phyloP scores from a whole-genome alignment of 1,284 basidiomycete genomes.

The Cryptococcus neoformans region DNA sequence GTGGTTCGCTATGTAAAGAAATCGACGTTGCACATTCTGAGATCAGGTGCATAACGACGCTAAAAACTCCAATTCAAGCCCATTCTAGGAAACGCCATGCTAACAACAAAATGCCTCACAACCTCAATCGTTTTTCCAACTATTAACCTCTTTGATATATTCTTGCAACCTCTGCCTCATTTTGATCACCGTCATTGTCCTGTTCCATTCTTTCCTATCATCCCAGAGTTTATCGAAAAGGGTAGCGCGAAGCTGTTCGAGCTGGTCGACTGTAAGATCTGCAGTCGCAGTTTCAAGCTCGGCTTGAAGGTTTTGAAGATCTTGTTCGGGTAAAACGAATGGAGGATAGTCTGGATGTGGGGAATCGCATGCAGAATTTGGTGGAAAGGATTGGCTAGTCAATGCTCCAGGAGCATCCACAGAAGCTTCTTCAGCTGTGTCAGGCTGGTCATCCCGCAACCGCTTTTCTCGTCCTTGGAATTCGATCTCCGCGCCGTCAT shows the following conservation, averaged over 20 bases:
- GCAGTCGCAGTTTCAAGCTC: constrained; percentile 51
- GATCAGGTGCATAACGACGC: neutral
- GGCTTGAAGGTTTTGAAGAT: constrained; percentile 17
- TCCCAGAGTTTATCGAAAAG: constrained; percentile 79
- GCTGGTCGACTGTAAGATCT: constrained; percentile 73
- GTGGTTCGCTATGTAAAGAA: too few species aligned
- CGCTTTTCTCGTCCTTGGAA: constrained; percentile 56
- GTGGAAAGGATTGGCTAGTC: neutral
- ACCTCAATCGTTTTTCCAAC: constrained; percentile 8
- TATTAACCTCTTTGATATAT: constrained; percentile 8
- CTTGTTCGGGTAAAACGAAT: constrained; percentile 30
- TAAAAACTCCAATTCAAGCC: too few species aligned
- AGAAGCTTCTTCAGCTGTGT: neutral
- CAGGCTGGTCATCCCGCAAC: constrained; percentile 59
- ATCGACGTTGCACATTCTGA: neutral
- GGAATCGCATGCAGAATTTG: neutral
- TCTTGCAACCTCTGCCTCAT: constrained; percentile 45
- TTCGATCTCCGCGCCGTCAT: constrained; percentile 16
- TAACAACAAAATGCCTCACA: neutral
- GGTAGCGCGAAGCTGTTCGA: constrained; percentile 87
- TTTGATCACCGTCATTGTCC: constrained; percentile 62
- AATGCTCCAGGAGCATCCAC: neutral
- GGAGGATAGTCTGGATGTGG: constrained; percentile 29
- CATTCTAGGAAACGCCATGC: too few species aligned
- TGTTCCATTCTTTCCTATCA: constrained; percentile 76